Evolutionary conservation across 441 rosid genomes (phyloP), one percentile per base, ranked within the genome.

Genomic region (Populus trichocarpa): DNA sequence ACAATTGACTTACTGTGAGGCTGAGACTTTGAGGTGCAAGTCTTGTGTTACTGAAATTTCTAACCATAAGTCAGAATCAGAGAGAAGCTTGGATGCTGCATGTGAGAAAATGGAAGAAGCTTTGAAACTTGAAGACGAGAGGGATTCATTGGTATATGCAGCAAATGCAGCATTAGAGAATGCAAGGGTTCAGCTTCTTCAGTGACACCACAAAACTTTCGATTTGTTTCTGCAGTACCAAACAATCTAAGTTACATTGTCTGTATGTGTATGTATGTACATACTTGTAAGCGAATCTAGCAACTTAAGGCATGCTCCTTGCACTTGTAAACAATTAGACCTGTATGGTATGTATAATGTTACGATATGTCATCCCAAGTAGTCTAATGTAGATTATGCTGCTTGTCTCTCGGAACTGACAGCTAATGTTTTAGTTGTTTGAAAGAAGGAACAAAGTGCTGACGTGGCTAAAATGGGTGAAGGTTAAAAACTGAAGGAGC

Each of bases 1-100:
- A 42, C 84, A 76, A 36, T 5, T 75, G 42, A 36, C 61, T 7
- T 59, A n/a, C 35, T 87, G 77, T n/a, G 81, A 83, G 61, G 78
- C 82, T 11, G 81, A 85, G 84, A 78, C 85, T 46, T 81, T 59
- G 35, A 69, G 73, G 12, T 81, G 57, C 23, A 77, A 84, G 80
- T 70, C 59, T 67, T 69, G 30, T 22, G 77, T 78, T 61, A 65
- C 59, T 68, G 70, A 78, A 61, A 67, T 74, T 57, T 73, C 65
- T 20, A 50, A 69, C 32, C 82, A 83, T 0, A 36, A 76, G 87
- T 78, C 73, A 18, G 84, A 81, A 65, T 71, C 79, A 22, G 75
- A 83, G 75, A 80, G 28, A 18, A 80, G 70, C 33, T 72, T 82
- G 87, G 78, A 82, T 32, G 33, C 33, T 32, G 33, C 33, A 32